Conservation (phyloP, 306 rosid species). For the Chamaecrista fasciculata region DNA sequence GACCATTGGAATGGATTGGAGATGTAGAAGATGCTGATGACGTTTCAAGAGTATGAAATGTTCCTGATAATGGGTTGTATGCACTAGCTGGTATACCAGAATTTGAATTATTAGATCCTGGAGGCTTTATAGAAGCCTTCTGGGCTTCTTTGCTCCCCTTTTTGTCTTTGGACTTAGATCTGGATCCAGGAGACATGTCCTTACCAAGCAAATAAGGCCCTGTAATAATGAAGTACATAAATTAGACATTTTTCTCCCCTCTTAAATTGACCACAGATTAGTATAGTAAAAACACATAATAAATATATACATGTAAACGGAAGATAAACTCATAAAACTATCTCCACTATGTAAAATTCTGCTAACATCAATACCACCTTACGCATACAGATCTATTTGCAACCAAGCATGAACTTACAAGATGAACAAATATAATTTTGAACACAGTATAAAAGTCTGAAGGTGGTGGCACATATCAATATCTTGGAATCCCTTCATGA, state of each 20-base stretch:
- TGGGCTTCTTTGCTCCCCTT: slow-evolving; percentile 74
- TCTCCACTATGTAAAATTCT: background rate
- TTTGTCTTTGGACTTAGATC: slow-evolving; percentile 85
- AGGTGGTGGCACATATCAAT: background rate
- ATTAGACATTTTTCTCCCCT: slow-evolving; percentile 1
- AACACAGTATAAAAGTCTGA: background rate
- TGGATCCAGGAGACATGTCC: slow-evolving; percentile 88
- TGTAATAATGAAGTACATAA: slow-evolving; percentile 29
- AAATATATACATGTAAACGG: slow-evolving; percentile 3
- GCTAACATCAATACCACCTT: background rate
- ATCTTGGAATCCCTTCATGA: background rate
- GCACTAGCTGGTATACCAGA: slow-evolving; percentile 81
- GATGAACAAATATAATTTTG: background rate
- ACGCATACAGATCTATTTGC: slow-evolving; percentile 3
- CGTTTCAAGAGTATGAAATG: slow-evolving; percentile 77
- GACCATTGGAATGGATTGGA: slow-evolving; percentile 65
- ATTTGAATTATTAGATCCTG: slow-evolving; percentile 61
- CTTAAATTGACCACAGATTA: background rate
- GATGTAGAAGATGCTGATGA: slow-evolving; percentile 52
- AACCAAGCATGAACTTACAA: background rate
- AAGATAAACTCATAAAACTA: background rate
- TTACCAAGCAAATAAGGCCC: slow-evolving; percentile 33
- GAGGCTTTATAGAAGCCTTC: slow-evolving; percentile 57
- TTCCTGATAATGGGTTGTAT: slow-evolving; percentile 85
- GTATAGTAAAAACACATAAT: background rate